Conservation (phyloP, 345 rosid genomes). For the Salix dunnii region DNA sequence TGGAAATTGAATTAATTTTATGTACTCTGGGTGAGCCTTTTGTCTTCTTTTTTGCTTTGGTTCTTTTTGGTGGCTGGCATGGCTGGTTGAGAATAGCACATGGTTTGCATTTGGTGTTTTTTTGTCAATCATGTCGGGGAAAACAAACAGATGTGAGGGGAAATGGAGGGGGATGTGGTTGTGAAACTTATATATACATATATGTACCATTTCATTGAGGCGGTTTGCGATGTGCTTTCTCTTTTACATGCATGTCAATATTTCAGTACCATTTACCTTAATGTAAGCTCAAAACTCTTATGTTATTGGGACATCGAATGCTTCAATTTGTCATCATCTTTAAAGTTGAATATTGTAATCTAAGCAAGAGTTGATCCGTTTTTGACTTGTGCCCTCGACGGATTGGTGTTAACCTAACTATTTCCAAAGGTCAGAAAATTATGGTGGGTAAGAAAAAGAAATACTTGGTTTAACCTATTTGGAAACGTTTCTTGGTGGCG, state of each 20-base stretch:
- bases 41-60: slow-evolving; percentile 1
- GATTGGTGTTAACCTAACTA: not conserved
- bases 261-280: not conserved
- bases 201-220: not conserved
- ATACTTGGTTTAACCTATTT: not conserved
- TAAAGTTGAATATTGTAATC: not conserved
- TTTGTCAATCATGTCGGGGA: slow-evolving; percentile 11
- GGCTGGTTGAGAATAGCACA: slow-evolving; percentile 7
- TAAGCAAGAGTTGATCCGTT: not conserved
- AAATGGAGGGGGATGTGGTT: not conserved
- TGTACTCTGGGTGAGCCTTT: slow-evolving; percentile 9
- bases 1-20: slow-evolving; percentile 22
- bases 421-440: not conserved
- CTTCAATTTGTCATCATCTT: not conserved
- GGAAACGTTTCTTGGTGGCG: not conserved
- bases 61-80: slow-evolving; percentile 8
- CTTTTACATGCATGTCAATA: slow-evolving; percentile 11
- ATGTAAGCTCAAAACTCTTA: slow-evolving; percentile 3
- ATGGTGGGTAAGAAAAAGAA: not conserved
- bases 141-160: not conserved
- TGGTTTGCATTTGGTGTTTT: slow-evolving; percentile 17
- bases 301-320: not conserved
- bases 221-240: slow-evolving; percentile 19
- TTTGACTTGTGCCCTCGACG: not conserved
- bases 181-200: not conserved